phyloP scores from a whole-genome alignment of 257 asterid species.

The Gentiana straminea region DNA sequence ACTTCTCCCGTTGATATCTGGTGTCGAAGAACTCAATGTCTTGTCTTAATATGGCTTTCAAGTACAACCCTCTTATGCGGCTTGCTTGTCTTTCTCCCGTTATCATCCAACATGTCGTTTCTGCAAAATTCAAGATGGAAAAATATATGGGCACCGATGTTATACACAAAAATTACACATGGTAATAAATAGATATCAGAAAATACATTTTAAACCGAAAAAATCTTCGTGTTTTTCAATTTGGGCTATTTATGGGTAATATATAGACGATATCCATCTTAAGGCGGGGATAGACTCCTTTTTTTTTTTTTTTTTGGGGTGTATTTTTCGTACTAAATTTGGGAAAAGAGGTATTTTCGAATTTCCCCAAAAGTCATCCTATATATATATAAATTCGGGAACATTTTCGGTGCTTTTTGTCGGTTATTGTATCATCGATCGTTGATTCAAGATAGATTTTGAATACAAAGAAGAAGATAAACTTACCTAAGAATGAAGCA shows the following conservation, averaged over 20 bases:
- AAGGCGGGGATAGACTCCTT: too few relatives aligned
- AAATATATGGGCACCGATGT: neutral
- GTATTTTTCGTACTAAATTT: too few relatives aligned
- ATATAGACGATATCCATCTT: neutral
- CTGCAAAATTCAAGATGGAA: conserved; percentile 14
- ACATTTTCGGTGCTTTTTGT: too few relatives aligned
- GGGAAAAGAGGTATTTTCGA: too few relatives aligned
- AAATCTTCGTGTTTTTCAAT: too few relatives aligned
- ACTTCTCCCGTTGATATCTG: conserved; percentile 42
- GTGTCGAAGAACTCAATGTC: conserved; percentile 48
- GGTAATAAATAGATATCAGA: neutral
- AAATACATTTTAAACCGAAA: too few relatives aligned
- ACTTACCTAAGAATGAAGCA: conserved; percentile 60
- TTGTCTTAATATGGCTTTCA: conserved; percentile 42
- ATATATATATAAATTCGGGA: too few relatives aligned
- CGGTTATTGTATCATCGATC: neutral
- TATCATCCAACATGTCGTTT: conserved; percentile 49
- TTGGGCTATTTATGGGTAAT: too few relatives aligned
- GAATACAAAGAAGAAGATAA: neutral
- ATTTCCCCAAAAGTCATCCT: too few relatives aligned
- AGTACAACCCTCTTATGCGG: conserved; percentile 42
- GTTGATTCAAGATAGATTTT: too few relatives aligned
- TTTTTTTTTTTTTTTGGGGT: neutral
- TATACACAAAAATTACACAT: neutral
- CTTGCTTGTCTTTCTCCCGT: conserved; percentile 46